phyloP scores from a whole-genome alignment of 257 asterid species.

The Ilex asprella region DNA sequence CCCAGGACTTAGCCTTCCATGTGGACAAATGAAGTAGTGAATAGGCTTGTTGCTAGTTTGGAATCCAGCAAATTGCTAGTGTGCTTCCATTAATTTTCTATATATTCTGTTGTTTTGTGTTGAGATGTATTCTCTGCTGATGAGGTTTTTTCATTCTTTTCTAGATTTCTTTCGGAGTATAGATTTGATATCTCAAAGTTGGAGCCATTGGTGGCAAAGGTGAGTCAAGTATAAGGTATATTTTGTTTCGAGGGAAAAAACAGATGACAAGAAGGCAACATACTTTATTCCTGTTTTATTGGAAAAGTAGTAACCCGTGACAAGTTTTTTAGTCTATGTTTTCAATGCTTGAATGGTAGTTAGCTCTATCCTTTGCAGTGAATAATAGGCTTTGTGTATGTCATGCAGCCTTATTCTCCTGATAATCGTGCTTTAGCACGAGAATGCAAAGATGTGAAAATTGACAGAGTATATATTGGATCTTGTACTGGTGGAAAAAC shows the following conservation, averaged over 20 bases:
- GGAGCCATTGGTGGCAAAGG: slow-evolving; percentile 96
- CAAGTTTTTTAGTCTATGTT: not conserved
- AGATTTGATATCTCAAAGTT: slow-evolving; percentile 79
- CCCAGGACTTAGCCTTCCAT: not conserved
- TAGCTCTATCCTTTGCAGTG: not conserved
- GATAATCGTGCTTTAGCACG: slow-evolving; percentile 95
- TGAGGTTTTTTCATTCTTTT: slow-evolving; percentile 4
- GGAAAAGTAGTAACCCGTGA: not conserved
- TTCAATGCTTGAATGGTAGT: not conserved
- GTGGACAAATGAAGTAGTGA: not conserved
- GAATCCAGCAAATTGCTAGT: not conserved
- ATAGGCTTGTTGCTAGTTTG: not conserved
- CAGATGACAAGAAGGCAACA: not conserved
- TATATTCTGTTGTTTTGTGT: not conserved
- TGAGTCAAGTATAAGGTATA: slow-evolving; percentile 19
- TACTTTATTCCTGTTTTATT: not conserved
- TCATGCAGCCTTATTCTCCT: slow-evolving; percentile 86
- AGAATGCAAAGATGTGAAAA: slow-evolving; percentile 91
- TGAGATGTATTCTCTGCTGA: not conserved
- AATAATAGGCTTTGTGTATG: not conserved
- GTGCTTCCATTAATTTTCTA: not conserved
- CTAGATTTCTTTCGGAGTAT: slow-evolving; percentile 75
- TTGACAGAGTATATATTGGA: slow-evolving; percentile 91
- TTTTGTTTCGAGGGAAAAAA: not conserved
- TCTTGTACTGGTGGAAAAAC: slow-evolving; percentile 98